Evolutionary conservation across 2,329 filamentous ascomycete species (phyloP).

Genomic region (Penicillium olsonii): DNA sequence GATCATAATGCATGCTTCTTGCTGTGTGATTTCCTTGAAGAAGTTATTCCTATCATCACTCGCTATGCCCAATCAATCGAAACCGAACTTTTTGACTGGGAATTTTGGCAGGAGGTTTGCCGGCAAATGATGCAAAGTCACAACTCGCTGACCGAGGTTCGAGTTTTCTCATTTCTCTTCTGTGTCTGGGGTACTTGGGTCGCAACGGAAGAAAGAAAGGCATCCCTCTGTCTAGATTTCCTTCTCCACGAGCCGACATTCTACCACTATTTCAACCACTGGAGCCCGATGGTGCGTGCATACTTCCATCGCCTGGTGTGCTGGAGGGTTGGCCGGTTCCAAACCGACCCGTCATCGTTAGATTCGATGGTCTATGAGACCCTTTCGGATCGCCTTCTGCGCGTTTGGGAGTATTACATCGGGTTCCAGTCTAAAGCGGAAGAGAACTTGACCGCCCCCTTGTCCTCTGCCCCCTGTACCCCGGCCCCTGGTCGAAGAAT

Average conservation of each 20-base stretch:
- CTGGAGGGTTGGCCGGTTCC: slow-evolving; percentile 81
- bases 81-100: slow-evolving; percentile 57
- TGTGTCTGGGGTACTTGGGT: slow-evolving; percentile 74
- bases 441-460: slow-evolving; percentile 54
- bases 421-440: slow-evolving; percentile 71
- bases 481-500: slow-evolving; percentile 84
- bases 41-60: slow-evolving; percentile 68
- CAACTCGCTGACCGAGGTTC: slow-evolving; percentile 87
- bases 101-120: slow-evolving; percentile 82
- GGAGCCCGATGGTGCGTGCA: slow-evolving; percentile 92
- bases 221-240: slow-evolving; percentile 71
- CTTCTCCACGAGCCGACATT: slow-evolving; percentile 75
- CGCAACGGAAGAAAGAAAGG: slow-evolving; percentile 66
- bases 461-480: slow-evolving; percentile 78
- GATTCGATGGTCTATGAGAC: slow-evolving; percentile 72
- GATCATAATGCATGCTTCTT: slow-evolving; percentile 84
- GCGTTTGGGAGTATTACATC: slow-evolving; percentile 77
- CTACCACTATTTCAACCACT: slow-evolving; percentile 82
- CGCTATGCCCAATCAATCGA: slow-evolving; percentile 57
- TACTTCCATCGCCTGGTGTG: slow-evolving; percentile 90
- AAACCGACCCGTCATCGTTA: slow-evolving; percentile 63
- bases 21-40: slow-evolving; percentile 88
- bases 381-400: slow-evolving; percentile 68
- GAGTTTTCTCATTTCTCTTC: slow-evolving; percentile 79
- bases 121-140: slow-evolving; percentile 77